Base-by-base conservation (phyloP, 2,329 filamentous ascomycete species). In the Calonectria fujianensis region DNA sequence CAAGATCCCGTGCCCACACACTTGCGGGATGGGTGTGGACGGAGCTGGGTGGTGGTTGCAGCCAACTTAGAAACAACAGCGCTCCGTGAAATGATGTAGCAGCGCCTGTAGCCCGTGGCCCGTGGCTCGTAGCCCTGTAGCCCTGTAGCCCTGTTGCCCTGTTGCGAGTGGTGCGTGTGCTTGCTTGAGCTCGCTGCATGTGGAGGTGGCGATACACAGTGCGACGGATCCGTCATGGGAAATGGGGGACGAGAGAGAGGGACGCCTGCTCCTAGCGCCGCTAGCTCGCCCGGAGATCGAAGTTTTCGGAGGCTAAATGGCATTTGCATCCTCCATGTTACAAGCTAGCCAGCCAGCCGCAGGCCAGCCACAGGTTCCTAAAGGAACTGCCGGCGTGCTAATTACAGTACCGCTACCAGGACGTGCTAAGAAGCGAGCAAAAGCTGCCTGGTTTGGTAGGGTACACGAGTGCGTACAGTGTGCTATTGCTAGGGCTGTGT, bases 181-280 rank as follows among this genome's bases (percentile, higher is more conserved):
- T 16, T 63, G 35, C 24, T 27, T 14, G 35, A 68, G 51, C 20
- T 61, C 64, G 31, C 45, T 68, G 50, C 57, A 66, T 76, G 79
- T 78, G 78, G 77, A 81, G 78, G 80, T 81, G 80, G 80, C 79
- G 73, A 81, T 69, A 72, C 73, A 81, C 80, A 81, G 80, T 81
- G 80, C 74, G 80, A 51, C 32, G 68, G 71, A 73, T 68, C 52
- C 35, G 45, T 45, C 35, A 24, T 48, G 9, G 29, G 31, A 37
- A 72, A 37, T 37, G 20, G 39, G 24, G 7, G 52, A 24, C 9
- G 20, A 24, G 45, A 24, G 3, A 35, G 65, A 24, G 10, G 29
- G 65, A n/a, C 50, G 10, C 64, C 57, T 54, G 52, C 70, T 67
- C 41, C 14, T 69, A 64, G 70, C 39, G 65, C 14, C 27, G 18